A percentile compares a stretch with the other conserved stretches of the same genome.
Evolutionary conservation across 768 basidiomycete genomes (phyloP).

Genomic region (Termitomyces sp.): DNA sequence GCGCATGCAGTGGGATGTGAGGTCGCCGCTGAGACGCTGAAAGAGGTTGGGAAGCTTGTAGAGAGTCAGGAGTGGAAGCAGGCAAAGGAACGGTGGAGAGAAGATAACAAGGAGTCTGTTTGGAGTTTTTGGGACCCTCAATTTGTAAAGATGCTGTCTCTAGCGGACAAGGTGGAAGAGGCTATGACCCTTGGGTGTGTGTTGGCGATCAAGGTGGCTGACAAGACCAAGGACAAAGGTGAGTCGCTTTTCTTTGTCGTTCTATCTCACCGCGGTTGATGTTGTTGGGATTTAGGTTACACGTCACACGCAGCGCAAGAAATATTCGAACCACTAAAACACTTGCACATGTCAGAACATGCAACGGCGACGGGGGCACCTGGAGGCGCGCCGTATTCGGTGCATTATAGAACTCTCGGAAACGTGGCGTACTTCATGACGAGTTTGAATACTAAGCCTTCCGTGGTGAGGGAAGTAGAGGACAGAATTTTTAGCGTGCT

Average conservation of each 20-base stretch:
- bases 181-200: slow-evolving; percentile 89
- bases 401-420: slow-evolving; percentile 87
- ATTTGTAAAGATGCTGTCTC: slow-evolving; percentile 64
- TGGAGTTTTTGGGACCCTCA: slow-evolving; percentile 89
- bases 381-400: slow-evolving; percentile 53
- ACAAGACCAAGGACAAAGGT: slow-evolving; percentile 42
- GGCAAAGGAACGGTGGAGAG: slow-evolving; percentile 58
- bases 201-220: slow-evolving; percentile 70
- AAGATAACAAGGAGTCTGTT: slow-evolving; percentile 20
- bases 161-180: slow-evolving; percentile 52
- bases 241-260: slow-evolving; percentile 9
- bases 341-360: slow-evolving; percentile 15
- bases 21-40: slow-evolving; percentile 79
- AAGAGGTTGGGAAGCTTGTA: slow-evolving; percentile 51
- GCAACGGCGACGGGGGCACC: slow-evolving; percentile 34
- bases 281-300: slow-evolving; percentile 34
- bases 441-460: slow-evolving; percentile 66
- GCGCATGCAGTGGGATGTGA: slow-evolving; percentile 92
- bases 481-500: slow-evolving; percentile 49
- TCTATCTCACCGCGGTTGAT: background rate
- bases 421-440: slow-evolving; percentile 93
- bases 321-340: slow-evolving; percentile 48
- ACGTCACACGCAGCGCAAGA: slow-evolving; percentile 61
- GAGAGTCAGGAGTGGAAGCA: slow-evolving; percentile 50
- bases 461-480: slow-evolving; percentile 55